A percentile compares a stretch with the other conserved stretches of the same genome.
These are phyloP conservation scores for Alnus rubra DNA, from an alignment of 306 rosid species.

Conservation along the genomic window DNA sequence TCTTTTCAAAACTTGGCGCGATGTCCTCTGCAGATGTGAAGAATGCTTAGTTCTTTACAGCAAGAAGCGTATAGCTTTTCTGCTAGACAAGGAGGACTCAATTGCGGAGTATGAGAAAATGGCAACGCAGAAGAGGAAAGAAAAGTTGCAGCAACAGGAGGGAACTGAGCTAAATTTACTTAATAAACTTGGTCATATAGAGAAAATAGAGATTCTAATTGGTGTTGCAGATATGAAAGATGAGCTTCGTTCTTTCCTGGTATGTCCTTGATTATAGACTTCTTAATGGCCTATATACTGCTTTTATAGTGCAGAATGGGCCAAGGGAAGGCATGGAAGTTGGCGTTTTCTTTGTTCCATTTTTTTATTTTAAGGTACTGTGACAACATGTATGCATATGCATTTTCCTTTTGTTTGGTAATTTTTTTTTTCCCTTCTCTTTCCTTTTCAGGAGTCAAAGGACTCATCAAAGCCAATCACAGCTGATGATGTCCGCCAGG, in stretches of 20 bases:
- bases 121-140: constrained; percentile 81
- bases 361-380: not conserved
- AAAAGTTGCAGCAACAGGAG: constrained; percentile 76
- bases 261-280: constrained; percentile 29
- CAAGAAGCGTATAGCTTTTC: constrained; percentile 62
- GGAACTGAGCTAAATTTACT: constrained; percentile 71
- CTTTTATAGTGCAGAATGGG: not conserved
- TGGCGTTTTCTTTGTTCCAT: constrained; percentile 16
- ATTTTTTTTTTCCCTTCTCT: no score
- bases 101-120: constrained; percentile 87
- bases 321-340: not conserved
- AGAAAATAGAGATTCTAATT: constrained; percentile 85
- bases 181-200: constrained; percentile 83
- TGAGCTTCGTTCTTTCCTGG: constrained; percentile 84
- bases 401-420: not conserved
- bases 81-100: constrained; percentile 84
- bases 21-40: constrained; percentile 77
- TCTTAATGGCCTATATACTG: not conserved
- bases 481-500: constrained; percentile 79
- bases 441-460: constrained; percentile 66
- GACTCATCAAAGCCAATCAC: constrained; percentile 89
- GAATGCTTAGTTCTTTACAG: constrained; percentile 55
- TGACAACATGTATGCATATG: constrained; percentile 9
- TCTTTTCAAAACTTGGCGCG: constrained; percentile 86
- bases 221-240: constrained; percentile 94